Base-by-base conservation (phyloP, 805 yeast species). In the Ascoidea tarda region DNA sequence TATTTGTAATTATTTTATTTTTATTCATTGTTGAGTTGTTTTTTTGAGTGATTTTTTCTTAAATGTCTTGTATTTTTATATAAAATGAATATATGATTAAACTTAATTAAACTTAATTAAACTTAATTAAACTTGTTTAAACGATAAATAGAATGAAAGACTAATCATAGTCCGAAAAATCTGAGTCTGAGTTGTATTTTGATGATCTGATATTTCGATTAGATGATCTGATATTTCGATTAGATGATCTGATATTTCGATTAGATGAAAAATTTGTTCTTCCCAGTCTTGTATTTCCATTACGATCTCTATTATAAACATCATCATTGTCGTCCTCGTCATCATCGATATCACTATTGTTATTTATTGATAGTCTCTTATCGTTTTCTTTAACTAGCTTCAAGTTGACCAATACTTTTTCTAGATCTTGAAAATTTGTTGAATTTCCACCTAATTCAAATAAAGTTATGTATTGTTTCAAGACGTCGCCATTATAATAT, bases 371-470 rank as follows among this genome's bases (percentile, higher is more conserved):
- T 51, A 91, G 69, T 56, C 98, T 72, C 51, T 75, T 74, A 63
- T 91, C 98, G 12, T 73, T 69, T 48, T 74, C 78, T 53, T 75
- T 72, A 1, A 90, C 79, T 0, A 90, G 87, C 1, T 79, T 81
- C 5, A 80, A 67, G 49, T 74, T 77, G 48, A 87, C 85, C 60
- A 91, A 66, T 14, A 87, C 75, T 50, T 70, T 71, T 66, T 90
- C 97, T 48, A 93, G 60, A 65, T 93, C 98, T 48, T 68, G 67
- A 32, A 79, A 48, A 14, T 69, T 76, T 2, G 96, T 80, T 49
- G 84, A 80, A 63, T 83, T 84, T 2, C 99, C 99, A 6, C 96
- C 96, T 49, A 93, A 63, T 59, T 83, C 80, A 5, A 84, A 75
- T 61, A 91, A 71, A 0, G 98, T 91, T 8, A 93, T 78, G 60